Base-by-base conservation (phyloP, 768 basidiomycete genomes). In the Lactarius indigo region DNA sequence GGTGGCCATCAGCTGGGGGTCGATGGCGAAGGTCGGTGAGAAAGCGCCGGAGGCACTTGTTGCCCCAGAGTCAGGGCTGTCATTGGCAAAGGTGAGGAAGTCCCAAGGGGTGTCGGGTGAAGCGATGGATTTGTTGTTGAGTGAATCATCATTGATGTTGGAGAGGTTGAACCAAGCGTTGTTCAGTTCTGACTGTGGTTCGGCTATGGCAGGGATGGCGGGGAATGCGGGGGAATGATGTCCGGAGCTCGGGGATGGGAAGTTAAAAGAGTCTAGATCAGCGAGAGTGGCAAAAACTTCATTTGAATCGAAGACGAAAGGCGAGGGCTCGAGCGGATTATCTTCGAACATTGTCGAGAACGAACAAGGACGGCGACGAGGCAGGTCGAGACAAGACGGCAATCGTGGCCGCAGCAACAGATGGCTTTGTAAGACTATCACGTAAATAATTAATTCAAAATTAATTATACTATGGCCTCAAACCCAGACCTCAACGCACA, bases 1-100 rank as follows among this genome's bases (percentile, higher is more conserved):
- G 0, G 89, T 88, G 47, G 81, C 87, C 64, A 92, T 87, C 62
- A 92, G 85, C 74, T 89, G 88, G 0, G 91, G 91, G 74, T 93
- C 89, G 74, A 93, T 92, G 56, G 80, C 77, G 42, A 82, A 79
- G 54, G 77, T 58, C 12, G 77, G 76, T 0, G 77, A 78, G 35
- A 70, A 69, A 20, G 63, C 69, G 15, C 61, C 37, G 13, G 69
- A 63, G 10, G 71, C 56, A 2, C 69, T 69, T 31, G 69, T 54
- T 20, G 59, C 18, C 10, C 59, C 63, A 37, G 71, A 66, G 30
- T 74, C 74, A 26, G 76, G 76, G 65, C 76, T 77, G 62, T 71
- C 72, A 55, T 70, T 69, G 63, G 74, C 65, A 62, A 75, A 74
- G 33, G 78, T 73, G 68, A 84, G 73, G 69, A 84, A 82, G 74